phyloP scores from a whole-genome alignment of 1,284 basidiomycete species.

The Cystobasidium sp. region DNA sequence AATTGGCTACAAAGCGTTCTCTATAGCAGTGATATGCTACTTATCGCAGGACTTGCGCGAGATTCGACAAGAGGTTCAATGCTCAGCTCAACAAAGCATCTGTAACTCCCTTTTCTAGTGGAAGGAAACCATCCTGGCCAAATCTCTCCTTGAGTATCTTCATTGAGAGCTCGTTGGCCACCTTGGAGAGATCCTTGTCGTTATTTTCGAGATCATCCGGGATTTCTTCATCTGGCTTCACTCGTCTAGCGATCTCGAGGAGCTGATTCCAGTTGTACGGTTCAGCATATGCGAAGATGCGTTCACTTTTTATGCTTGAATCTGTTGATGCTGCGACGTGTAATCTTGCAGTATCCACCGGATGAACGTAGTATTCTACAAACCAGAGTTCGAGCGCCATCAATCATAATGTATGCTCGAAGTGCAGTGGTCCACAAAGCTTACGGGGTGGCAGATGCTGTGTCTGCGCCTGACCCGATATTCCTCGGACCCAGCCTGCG shows the following conservation, averaged over 20 bases:
- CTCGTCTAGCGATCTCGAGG: constrained; percentile 35
- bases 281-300: constrained; percentile 42
- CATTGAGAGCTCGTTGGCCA: constrained; percentile 25
- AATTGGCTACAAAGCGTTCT: no score
- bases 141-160: constrained; percentile 29
- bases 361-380: constrained; percentile 37
- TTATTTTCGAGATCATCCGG: constrained; percentile 21
- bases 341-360: constrained; percentile 37
- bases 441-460: constrained; percentile 7
- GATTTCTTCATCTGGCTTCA: constrained; percentile 23
- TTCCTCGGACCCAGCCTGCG: constrained; percentile 16
- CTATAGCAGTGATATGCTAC: neutral
- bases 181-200: constrained; percentile 28
- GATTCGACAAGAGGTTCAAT: neutral
- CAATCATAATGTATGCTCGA: neutral
- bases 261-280: constrained; percentile 42
- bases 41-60: no score
- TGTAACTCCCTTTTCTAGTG: constrained; percentile 18
- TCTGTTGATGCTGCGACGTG: constrained; percentile 43
- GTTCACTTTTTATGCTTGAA: constrained; percentile 18
- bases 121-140: constrained; percentile 13
- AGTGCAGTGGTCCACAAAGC: neutral
- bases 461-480: neutral
- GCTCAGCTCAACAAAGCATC: neutral
- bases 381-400: neutral